Base-by-base conservation (phyloP, 2,329 filamentous ascomycete genomes). In the Trichoderma asperellum region DNA sequence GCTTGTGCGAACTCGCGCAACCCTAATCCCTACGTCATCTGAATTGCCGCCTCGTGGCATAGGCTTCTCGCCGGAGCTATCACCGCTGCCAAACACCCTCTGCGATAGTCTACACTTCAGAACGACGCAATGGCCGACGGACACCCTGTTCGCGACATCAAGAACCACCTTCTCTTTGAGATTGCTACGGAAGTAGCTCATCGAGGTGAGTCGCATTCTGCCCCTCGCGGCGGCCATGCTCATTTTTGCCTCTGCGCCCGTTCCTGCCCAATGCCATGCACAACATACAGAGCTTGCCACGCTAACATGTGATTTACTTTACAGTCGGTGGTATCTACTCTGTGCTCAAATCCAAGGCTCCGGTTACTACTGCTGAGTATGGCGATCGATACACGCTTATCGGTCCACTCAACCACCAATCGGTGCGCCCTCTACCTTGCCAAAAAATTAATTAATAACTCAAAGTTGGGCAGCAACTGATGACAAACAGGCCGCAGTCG, bases 311-410 rank as follows among this genome's bases (percentile, higher is more conserved):
- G 59, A 27, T 37, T 52, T 58, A n/a, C 34, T 53, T 52, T 24
- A 29, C 58, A 96, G 96, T 99, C 71, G 96, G 96, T 78, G 96
- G 96, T 76, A 99, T 99, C 83, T 99, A 99, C 86, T 98, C 95
- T 18, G 96, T 99, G 73, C 90, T 99, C 82, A 99, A 99, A 83
- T 99, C 96, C 71, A 99, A 99, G 82, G 95, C 96, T 47, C 95
- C 96, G 62, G 96, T 98, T 71, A 98, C 96, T 55, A 97, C 95
- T 0, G 94, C 94, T 71, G 96, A 99, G 82, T 99, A 98, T 96
- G 96, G 96, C 81, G 94, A 97, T 70, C 89, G 93, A 74, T 99
- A 99, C 82, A 97, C 93, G 34, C 88, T 98, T 73, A 94, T 99
- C 79, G 96, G 96, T 2, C 96, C 96, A 70, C 89, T 97, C 79